Conservation (phyloP, 768 basidiomycete genomes). For the Rubroboletus pulcherrimus region DNA sequence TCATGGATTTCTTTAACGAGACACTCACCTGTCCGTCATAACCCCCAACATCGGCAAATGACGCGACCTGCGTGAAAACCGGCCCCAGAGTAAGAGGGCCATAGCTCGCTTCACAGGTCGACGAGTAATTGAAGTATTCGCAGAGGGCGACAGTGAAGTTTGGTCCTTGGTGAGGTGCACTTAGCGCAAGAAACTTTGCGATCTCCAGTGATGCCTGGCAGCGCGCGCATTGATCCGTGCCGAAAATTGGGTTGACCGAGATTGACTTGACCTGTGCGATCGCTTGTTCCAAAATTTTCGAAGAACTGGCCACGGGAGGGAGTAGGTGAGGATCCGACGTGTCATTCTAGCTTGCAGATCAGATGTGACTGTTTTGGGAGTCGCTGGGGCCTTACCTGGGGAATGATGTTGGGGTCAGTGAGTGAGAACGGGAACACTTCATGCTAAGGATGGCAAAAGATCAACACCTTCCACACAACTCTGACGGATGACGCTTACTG, state of each 20-base stretch:
- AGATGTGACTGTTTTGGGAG: not conserved
- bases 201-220: conserved; percentile 61
- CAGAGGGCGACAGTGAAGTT: conserved; percentile 55
- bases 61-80: conserved; percentile 65
- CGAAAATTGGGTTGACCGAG: conserved; percentile 48
- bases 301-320: conserved; percentile 50
- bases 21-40: conserved; percentile 63
- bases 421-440: conserved; percentile 55
- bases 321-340: conserved; percentile 63
- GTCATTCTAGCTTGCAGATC: conserved; percentile 40
- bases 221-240: conserved; percentile 49
- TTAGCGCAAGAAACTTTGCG: conserved; percentile 62
- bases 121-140: conserved; percentile 51
- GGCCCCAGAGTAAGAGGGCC: conserved; percentile 49
- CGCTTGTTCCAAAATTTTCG: conserved; percentile 48
- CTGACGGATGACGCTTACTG: conserved; percentile 35
- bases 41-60: conserved; percentile 67
- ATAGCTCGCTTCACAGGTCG: conserved; percentile 47
- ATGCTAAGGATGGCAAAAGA: conserved; percentile 38
- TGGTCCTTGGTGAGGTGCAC: conserved; percentile 59
- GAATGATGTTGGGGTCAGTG: conserved; percentile 60
- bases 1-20: not conserved
- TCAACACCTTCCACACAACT: not conserved
- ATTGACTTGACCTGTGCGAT: conserved; percentile 57
- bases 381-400: conserved; percentile 32